These are phyloP conservation scores for Panicum hallii DNA, from an alignment of 202 grass and related monocot species.

Conservation along the genomic window DNA sequence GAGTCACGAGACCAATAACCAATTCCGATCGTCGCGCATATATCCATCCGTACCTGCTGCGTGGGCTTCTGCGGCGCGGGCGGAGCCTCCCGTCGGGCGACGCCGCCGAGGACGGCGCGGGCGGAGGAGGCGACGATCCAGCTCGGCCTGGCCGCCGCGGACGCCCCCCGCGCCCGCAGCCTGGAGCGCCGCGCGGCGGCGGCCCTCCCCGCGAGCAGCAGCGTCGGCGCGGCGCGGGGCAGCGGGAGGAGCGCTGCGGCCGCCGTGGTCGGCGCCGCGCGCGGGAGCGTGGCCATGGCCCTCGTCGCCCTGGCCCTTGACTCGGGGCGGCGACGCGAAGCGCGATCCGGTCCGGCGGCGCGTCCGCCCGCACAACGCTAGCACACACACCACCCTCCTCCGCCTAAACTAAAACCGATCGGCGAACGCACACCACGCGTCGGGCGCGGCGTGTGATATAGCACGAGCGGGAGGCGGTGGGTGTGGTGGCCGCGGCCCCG, in stretches of 20 bases:
- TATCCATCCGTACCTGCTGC: conserved; percentile 48
- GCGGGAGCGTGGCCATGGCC: conserved; percentile 52
- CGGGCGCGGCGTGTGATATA: conserved; percentile 33
- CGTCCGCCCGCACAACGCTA: not conserved
- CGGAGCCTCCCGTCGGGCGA: conserved; percentile 10
- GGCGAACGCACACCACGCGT: conserved; percentile 21
- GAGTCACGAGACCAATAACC: conserved; percentile 24
- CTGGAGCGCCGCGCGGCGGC: conserved; percentile 32
- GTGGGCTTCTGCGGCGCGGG: conserved; percentile 42
- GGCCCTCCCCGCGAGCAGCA: conserved; percentile 58
- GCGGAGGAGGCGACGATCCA: conserved; percentile 42
- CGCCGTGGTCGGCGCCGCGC: conserved; percentile 45
- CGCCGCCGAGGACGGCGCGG: conserved; percentile 55
- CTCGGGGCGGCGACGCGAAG: conserved; percentile 11
- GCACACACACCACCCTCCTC: not conserved
- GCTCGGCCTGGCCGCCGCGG: conserved; percentile 47
- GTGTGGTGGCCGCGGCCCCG: conserved; percentile 18
- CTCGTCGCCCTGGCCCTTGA: no score
- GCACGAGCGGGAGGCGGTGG: conserved; percentile 11
- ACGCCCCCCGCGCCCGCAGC: conserved; percentile 45
- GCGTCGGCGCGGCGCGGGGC: conserved; percentile 58
- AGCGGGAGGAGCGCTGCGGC: conserved; percentile 47
- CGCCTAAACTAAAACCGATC: not conserved
- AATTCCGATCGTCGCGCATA: not conserved
- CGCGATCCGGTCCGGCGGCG: conserved; percentile 42